Conservation (phyloP, 1,139 yeast species). For the Geotrichum candidum region DNA sequence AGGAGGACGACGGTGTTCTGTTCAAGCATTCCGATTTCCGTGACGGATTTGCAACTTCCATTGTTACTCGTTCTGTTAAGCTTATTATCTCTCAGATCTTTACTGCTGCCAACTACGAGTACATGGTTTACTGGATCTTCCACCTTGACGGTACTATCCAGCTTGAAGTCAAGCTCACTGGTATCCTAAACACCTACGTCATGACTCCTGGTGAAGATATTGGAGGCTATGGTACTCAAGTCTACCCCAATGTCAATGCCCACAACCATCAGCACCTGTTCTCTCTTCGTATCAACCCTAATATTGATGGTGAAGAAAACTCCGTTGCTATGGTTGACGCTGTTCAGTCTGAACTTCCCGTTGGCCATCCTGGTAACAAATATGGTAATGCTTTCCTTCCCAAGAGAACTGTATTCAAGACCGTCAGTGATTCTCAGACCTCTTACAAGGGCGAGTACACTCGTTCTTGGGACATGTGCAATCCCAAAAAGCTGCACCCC, state of each 20-base stretch:
- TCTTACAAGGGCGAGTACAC: conserved; percentile 55
- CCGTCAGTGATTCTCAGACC: conserved; percentile 61
- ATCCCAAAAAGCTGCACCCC: conserved; percentile 59
- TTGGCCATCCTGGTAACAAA: conserved; percentile 61
- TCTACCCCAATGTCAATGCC: conserved; percentile 75
- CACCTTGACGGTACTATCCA: conserved; percentile 80
- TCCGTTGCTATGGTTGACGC: conserved; percentile 70
- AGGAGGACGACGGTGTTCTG: conserved; percentile 74
- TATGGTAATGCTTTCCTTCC: conserved; percentile 71
- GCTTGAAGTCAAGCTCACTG: conserved; percentile 72
- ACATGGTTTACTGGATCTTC: conserved; percentile 75
- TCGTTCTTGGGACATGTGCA: conserved; percentile 75
- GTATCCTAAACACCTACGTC: conserved; percentile 63
- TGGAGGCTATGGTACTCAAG: conserved; percentile 75
- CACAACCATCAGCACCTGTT: conserved; percentile 83
- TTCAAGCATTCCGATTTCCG: conserved; percentile 81
- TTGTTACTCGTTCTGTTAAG: conserved; percentile 69
- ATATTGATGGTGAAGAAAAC: conserved; percentile 73
- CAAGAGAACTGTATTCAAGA: conserved; percentile 57
- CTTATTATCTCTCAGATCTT: conserved; percentile 71
- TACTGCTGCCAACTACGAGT: conserved; percentile 82
- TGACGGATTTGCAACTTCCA: conserved; percentile 68
- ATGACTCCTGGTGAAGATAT: conserved; percentile 57
- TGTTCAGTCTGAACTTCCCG: conserved; percentile 49
- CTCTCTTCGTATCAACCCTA: conserved; percentile 72